Percentiles rank a stretch among this genome's conserved stretches.
phyloP scores from a whole-genome alignment of 257 asterid genomes.

The Solanum stenotomum region DNA sequence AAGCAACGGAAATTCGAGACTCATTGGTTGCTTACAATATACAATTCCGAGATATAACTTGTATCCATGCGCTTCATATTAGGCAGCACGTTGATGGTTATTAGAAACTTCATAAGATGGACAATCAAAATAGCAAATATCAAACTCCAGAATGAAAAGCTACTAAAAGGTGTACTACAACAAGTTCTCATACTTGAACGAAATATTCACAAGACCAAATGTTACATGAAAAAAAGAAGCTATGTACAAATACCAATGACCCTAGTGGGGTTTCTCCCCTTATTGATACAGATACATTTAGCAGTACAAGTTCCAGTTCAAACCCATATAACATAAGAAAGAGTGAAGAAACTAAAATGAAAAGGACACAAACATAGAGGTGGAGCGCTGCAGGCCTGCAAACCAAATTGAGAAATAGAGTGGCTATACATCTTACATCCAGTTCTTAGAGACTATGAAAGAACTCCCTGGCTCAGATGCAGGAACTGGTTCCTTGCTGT shows the following conservation, averaged over 20 bases:
- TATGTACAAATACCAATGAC: conserved; percentile 20
- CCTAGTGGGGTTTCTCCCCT: conserved; percentile 12
- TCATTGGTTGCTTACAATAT: neutral
- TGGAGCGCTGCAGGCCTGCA: neutral
- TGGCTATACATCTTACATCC: conserved; percentile 38
- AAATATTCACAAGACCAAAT: conserved; percentile 1
- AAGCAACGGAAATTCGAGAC: neutral
- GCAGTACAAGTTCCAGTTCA: neutral
- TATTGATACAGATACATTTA: conserved; percentile 26
- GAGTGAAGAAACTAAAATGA: neutral
- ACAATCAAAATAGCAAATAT: neutral
- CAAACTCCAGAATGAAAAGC: neutral
- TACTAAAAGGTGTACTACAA: neutral
- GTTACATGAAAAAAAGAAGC: neutral
- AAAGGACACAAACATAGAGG: neutral
- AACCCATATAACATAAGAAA: neutral
- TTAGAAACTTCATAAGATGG: neutral
- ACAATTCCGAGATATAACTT: neutral
- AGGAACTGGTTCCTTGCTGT: conserved; percentile 16
- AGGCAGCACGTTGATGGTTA: neutral
- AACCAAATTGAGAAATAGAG: neutral
- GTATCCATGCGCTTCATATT: neutral
- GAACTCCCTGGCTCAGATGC: conserved; percentile 35
- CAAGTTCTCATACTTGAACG: neutral
- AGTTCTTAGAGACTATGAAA: conserved; percentile 27